A percentile compares a stretch with the other conserved stretches of the same genome.
Evolutionary conservation across 2,329 filamentous ascomycete species (phyloP).

Genomic region (Scorias spongiosa): DNA sequence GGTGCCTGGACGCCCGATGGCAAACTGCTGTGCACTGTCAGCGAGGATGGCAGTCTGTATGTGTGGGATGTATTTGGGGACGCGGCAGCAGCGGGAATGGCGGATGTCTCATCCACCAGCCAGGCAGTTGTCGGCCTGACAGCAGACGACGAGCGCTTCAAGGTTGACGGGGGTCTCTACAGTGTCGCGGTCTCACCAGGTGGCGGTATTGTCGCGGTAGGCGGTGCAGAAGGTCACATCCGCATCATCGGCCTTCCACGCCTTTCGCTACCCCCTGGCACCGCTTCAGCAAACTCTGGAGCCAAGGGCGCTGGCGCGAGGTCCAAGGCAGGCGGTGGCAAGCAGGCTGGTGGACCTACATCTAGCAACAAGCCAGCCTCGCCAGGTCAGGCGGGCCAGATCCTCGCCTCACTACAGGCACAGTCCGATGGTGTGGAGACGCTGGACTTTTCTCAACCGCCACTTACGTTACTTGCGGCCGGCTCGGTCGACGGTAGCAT

Average conservation of each 20-base stretch:
- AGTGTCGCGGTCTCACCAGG: conserved; percentile 70
- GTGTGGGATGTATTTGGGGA: conserved; percentile 86
- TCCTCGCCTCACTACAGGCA: conserved; percentile 69
- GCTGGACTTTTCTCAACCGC: conserved; percentile 47
- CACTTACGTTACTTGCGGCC: conserved; percentile 44
- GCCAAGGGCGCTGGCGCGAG: conserved; percentile 31
- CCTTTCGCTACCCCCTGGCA: conserved; percentile 20
- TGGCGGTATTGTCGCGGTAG: conserved; percentile 66
- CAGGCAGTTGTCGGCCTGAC: conserved; percentile 64
- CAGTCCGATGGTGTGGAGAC: conserved; percentile 72
- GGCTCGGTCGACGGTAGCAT: conserved; percentile 55
- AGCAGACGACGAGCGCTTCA: conserved; percentile 72
- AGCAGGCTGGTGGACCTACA: conserved; percentile 25
- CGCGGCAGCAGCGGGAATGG: conserved; percentile 49
- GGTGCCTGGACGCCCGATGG: conserved; percentile 86
- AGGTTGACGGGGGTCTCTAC: conserved; percentile 81
- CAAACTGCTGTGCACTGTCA: conserved; percentile 69
- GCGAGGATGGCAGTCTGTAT: conserved; percentile 75
- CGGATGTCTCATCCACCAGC: conserved; percentile 28
- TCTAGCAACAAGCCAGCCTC: conserved; percentile 24
- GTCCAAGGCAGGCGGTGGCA: conserved; percentile 32
- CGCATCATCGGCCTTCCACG: conserved; percentile 74
- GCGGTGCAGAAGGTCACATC: conserved; percentile 75
- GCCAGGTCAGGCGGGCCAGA: conserved; percentile 47
- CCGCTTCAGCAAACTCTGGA: conserved; percentile 20